Base-by-base conservation (phyloP, 495 filamentous ascomycete genomes). In the Podospora didyma region DNA sequence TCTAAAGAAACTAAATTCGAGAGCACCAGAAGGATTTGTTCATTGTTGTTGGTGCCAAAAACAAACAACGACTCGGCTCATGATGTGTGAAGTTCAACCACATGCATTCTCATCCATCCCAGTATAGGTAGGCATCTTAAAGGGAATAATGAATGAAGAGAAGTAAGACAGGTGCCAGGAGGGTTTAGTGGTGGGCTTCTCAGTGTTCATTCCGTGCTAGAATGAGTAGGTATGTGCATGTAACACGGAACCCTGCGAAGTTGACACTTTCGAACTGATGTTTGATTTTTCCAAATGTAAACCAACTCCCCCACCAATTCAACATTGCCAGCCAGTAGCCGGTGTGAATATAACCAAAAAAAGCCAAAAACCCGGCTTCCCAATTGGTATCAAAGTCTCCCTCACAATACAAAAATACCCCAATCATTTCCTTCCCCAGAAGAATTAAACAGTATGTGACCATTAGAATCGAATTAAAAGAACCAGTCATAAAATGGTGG, bases 321-420 rank as follows among this genome's bases (percentile, higher is more conserved):
- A 57, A 58, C 39, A 51, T 58, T 62, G 61, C 66, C 63, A 60
- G 42, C 66, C 61, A 66, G 61, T 59, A 66, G 53, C 56, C 65
- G 46, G 49, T 55, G 39, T 28, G 26, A 44, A 39, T 58, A 49
- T 41, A 49, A 28, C n/a, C 41, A n/a, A 39, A 53, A 26, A 46
- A 39, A n/a, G n/a, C n/a, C n/a, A n/a, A n/a, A n/a, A n/a, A n/a
- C n/a, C n/a, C n/a, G n/a, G 42, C 34, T 7, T 35, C 26, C 54
- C 22, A n/a, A 49, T 10, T 58, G 58, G 64, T 66, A 53, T 64
- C 61, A 59, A 56, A 58, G 57, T 41, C 26, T 12, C n/a, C n/a
- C 23, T 14, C 19, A 26, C 37, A 23, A 23, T 5, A 16, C 20
- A 41, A 62, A 64, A 63, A 57, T 49, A 17, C 63, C 28, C 56